phyloP scores from a whole-genome alignment of 257 asterid species.

The Solanum sejunctum region DNA sequence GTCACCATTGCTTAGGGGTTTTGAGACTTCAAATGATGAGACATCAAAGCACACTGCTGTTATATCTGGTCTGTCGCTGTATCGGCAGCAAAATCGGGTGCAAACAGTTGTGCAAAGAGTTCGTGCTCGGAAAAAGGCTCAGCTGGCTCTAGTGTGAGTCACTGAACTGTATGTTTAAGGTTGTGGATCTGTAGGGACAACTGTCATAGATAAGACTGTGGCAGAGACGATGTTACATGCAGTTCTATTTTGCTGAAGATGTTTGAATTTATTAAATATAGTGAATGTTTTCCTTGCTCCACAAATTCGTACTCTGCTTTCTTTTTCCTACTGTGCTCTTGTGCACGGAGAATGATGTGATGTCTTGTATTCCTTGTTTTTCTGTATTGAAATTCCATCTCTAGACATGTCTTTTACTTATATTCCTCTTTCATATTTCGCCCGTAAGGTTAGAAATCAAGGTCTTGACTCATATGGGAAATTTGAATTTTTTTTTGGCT shows the following conservation, averaged over 20 bases:
- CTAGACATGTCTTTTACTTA: not conserved
- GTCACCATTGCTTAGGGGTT: conserved; percentile 50
- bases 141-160: conserved; percentile 93
- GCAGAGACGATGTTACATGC: not conserved
- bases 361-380: not conserved
- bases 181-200: conserved; percentile 14
- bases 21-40: conserved; percentile 39
- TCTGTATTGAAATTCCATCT: not conserved
- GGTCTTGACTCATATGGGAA: conserved; percentile 7
- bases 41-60: conserved; percentile 37
- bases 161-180: conserved; percentile 36
- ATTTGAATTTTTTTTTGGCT: conserved; percentile 30
- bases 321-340: not conserved
- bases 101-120: conserved; percentile 86
- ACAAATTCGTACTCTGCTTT: not conserved
- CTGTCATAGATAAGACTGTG: not conserved
- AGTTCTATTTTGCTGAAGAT: not conserved
- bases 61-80: conserved; percentile 55
- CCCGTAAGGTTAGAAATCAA: conserved; percentile 1
- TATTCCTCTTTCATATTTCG: not conserved
- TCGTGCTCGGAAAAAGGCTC: conserved; percentile 80
- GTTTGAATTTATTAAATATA: not conserved
- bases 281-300: not conserved
- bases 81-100: conserved; percentile 88
- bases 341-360: not conserved